Conservation (phyloP, 305 asterid genomes). For the Plantago lanceolata region DNA sequence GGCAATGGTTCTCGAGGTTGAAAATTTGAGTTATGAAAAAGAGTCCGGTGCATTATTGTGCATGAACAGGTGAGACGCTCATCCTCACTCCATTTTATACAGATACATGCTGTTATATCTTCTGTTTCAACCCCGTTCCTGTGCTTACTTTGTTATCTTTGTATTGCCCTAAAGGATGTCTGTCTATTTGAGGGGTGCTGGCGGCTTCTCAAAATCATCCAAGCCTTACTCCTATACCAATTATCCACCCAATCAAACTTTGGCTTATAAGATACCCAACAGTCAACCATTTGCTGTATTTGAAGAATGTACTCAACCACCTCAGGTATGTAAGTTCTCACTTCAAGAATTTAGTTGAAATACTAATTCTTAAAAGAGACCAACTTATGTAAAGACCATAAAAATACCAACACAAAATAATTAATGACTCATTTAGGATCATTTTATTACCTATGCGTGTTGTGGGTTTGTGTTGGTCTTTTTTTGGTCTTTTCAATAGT, state of each 20-base stretch:
- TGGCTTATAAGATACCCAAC: slow-evolving; percentile 48
- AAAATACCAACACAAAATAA: too few relatives aligned
- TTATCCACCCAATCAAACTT: slow-evolving; percentile 38
- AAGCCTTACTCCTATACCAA: slow-evolving; percentile 65
- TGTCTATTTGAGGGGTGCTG: slow-evolving; percentile 78
- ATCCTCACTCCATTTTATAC: slow-evolving; percentile 6
- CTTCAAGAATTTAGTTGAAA: slow-evolving; percentile 13
- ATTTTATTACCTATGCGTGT: too few relatives aligned
- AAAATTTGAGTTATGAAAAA: slow-evolving; percentile 63
- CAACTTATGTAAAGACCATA: too few relatives aligned
- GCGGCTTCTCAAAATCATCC: slow-evolving; percentile 92
- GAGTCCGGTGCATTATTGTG: slow-evolving; percentile 66
- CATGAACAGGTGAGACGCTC: slow-evolving; percentile 74
- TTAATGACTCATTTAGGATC: too few relatives aligned
- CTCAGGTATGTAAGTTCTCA: slow-evolving; percentile 56
- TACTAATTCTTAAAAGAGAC: too few relatives aligned
- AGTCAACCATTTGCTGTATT: slow-evolving; percentile 59
- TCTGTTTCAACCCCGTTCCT: not conserved
- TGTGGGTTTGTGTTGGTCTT: too few relatives aligned
- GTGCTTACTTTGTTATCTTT: slow-evolving; percentile 21
- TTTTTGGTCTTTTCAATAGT: too few relatives aligned
- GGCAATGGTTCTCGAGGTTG: slow-evolving; percentile 73
- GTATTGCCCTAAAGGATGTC: slow-evolving; percentile 42
- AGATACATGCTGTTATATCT: slow-evolving; percentile 11
- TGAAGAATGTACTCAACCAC: slow-evolving; percentile 74